Conservation (phyloP, 352 stramenopile species). For the Globisporangium viniferum region DNA sequence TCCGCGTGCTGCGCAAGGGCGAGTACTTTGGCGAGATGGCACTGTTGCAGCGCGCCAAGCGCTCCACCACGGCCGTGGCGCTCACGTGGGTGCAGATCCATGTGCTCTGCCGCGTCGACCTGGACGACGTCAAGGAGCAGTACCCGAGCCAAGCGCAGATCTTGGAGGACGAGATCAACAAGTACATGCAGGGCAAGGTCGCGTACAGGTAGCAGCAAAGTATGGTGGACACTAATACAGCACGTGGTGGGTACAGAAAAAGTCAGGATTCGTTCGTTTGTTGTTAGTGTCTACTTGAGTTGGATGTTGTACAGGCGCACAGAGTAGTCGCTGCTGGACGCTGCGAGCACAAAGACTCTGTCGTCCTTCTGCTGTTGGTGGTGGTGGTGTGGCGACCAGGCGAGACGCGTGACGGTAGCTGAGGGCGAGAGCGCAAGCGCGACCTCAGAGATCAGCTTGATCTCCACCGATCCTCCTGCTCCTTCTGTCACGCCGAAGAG, state of each 20-base stretch:
- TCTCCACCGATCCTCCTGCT: slow-evolving; percentile 6
- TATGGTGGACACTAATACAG: neutral
- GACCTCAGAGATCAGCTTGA: slow-evolving; percentile 20
- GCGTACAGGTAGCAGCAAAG: slow-evolving; percentile 36
- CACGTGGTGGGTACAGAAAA: neutral
- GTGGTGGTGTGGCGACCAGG: slow-evolving; percentile 29
- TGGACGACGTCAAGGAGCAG: slow-evolving; percentile 62
- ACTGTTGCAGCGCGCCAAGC: slow-evolving; percentile 57
- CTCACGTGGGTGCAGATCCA: slow-evolving; percentile 78
- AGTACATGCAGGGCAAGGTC: slow-evolving; percentile 72
- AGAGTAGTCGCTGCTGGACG: slow-evolving; percentile 45
- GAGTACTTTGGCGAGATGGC: slow-evolving; percentile 83
- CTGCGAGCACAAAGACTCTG: slow-evolving; percentile 25
- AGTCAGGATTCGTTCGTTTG: neutral
- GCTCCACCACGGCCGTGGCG: slow-evolving; percentile 61
- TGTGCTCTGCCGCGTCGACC: slow-evolving; percentile 50
- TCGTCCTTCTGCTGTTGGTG: neutral
- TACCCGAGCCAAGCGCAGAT: slow-evolving; percentile 54
- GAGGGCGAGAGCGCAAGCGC: slow-evolving; percentile 26
- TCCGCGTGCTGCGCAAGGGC: slow-evolving; percentile 61
- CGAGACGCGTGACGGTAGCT: slow-evolving; percentile 40
- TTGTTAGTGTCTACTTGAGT: slow-evolving; percentile 12
- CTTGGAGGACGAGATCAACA: slow-evolving; percentile 69
- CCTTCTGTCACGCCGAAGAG: slow-evolving; percentile 27
- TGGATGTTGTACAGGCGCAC: slow-evolving; percentile 47